A percentile compares a stretch with the other conserved stretches of the same genome.
These are phyloP conservation scores for Litsea cubeba DNA, from an alignment of 164 flowering plant species.

Conservation along the genomic window DNA sequence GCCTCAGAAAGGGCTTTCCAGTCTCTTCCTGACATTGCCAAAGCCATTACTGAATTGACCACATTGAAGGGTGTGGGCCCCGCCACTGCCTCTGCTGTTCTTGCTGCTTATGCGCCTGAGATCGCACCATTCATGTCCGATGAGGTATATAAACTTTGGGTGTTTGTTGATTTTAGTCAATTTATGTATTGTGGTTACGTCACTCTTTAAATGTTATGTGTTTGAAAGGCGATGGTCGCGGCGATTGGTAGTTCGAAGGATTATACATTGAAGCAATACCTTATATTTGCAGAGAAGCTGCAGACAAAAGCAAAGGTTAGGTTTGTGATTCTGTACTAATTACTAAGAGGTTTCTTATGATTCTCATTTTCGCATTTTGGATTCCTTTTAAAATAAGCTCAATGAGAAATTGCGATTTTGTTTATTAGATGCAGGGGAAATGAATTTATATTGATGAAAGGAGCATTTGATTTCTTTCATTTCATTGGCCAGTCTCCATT, in stretches of 20 bases:
- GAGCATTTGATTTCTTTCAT: no score
- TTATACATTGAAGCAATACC: slow-evolving; percentile 69
- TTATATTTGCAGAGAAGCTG: slow-evolving; percentile 48
- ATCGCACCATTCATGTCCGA: slow-evolving; percentile 90
- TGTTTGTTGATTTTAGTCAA: background rate
- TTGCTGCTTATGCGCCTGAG: slow-evolving; percentile 75
- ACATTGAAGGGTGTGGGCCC: slow-evolving; percentile 87
- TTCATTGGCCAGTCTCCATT: no score
- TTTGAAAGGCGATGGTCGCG: slow-evolving; percentile 65
- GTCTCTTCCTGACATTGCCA: slow-evolving; percentile 62
- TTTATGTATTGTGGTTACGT: background rate
- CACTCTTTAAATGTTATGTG: background rate
- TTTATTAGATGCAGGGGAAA: no score
- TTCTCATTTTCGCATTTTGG: background rate
- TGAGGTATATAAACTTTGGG: slow-evolving; percentile 42
- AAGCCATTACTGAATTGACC: slow-evolving; percentile 60
- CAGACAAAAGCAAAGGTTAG: slow-evolving; percentile 74
- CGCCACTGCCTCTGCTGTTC: slow-evolving; percentile 84
- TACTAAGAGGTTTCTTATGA: background rate
- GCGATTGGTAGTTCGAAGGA: slow-evolving; percentile 72
- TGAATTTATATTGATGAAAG: no score
- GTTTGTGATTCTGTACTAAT: slow-evolving; percentile 1
- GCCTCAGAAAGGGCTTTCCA: slow-evolving; percentile 69
- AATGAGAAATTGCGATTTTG: no score
- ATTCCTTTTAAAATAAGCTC: background rate